Evolutionary conservation across 2,329 filamentous ascomycete species (phyloP), one percentile per base, ranked within the genome.

Genomic region (Septoria petroselini): DNA sequence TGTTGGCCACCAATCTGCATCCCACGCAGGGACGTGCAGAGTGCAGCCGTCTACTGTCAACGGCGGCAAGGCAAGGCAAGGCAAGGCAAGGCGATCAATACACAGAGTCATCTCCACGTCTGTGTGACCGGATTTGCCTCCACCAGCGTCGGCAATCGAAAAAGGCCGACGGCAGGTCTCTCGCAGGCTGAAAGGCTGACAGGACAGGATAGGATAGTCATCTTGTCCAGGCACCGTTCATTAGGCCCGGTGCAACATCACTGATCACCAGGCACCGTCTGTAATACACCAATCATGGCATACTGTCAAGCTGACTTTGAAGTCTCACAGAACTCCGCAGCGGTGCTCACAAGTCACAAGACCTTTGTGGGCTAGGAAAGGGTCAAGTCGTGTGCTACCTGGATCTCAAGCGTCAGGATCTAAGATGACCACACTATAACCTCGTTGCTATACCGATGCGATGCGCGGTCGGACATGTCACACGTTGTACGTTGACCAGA

Each of bases 21-120:
- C n/a, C n/a, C n/a, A 40, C 42, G 50, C 50, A 52, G 50, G 44
- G 39, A 34, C 38, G 42, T 18, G 38, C 49, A 39, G 21, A 37
- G 25, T 37, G 15, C 8, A 41, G 21, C 14, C 35, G 18, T 25
- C 30, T 30, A n/a, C n/a, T n/a, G n/a, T n/a, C n/a, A n/a, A n/a
- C n/a, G n/a, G n/a, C n/a, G n/a, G n/a, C 39, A 25, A 34, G 18
- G 50, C 14, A 17, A 27, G 27, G n/a, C 34, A 37, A 27, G 34
- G 27, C 39, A 40, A 49, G 9, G 44, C 50, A 48, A 52, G 43
- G 43, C 41, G 25, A 23, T 23, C 31, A 39, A 37, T 23, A 44
- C 44, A 40, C 41, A 44, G 44, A 33, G 41, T 35, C 21, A 41
- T 21, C 50, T 49, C 41, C 45, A 23, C 40, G 34, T 25, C 39